Base-by-base conservation (phyloP, 78 protist genomes). In the Chrysochromulina parva region DNA sequence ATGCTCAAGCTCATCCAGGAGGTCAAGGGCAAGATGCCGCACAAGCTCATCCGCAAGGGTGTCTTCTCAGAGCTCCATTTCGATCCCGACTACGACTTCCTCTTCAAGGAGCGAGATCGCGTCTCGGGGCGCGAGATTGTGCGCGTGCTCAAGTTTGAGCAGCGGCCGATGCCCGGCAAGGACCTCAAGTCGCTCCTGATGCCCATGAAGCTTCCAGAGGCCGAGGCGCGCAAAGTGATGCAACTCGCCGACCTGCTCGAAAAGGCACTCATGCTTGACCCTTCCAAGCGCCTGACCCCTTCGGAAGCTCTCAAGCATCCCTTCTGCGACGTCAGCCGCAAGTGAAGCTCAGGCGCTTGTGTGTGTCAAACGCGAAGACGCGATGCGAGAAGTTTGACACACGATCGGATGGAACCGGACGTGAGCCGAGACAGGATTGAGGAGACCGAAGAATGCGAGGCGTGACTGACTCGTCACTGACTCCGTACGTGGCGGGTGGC, bases 1-100 rank as follows among this genome's bases (percentile, higher is more conserved):
- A 96, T 97, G 97, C 94, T 97, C 55, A 52, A 88, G 89, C 91
- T 96, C 14, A 91, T 94, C 17, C 26, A 88, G 28, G 96, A 95
- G 78, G 95, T 82, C 20, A 85, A 87, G 90, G 92, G 81, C 60
- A 22, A n/a, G 38, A 22, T 48, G 58, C 89, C 93, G n/a, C 7
- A 20, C 71, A 57, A 47, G 85, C 73, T 89, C 11, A 14, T 66
- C 22, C 82, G 89, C 28, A 58, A 52, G 20, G 78, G 26, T 50
- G 54, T 47, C 26, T 59, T 84, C 28, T 0, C 88, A 24, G 67
- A 69, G 47, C 86, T 91, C 48, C 97, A 97, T 59, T 97, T 97
- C 88, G 93, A 92, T n/a, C 95, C 88, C 3, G 88, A 57, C 53
- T 76, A 54, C 26, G 53, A 86, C 60, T 97, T 97, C 90, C 90